These are phyloP conservation scores for Teratosphaeria zuluensis DNA, from an alignment of 2,329 filamentous ascomycete genomes.

Conservation along the genomic window DNA sequence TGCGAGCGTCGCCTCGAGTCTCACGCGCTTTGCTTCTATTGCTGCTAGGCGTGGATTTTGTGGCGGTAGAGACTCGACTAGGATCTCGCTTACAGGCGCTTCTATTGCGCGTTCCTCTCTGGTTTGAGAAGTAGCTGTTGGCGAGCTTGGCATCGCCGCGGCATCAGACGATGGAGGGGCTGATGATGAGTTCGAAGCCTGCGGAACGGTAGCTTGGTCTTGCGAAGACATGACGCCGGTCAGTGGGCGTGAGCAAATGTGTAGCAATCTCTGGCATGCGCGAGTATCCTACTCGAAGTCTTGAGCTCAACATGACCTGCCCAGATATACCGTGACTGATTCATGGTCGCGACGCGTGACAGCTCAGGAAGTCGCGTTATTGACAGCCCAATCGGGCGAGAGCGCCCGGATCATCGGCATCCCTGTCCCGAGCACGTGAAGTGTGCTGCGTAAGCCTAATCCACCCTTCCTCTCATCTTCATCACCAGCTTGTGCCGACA, in stretches of 20 bases:
- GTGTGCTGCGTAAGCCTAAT: not conserved
- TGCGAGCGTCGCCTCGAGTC: slow-evolving; percentile 40
- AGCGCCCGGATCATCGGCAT: not conserved
- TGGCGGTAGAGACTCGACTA: not conserved
- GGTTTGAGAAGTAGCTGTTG: slow-evolving; percentile 1
- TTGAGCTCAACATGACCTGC: too few relatives aligned
- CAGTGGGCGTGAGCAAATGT: slow-evolving; percentile 12
- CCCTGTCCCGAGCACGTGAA: not conserved
- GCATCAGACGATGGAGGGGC: slow-evolving; percentile 1
- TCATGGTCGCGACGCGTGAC: not conserved
- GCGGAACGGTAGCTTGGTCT: slow-evolving; percentile 4
- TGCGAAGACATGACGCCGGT: slow-evolving; percentile 18
- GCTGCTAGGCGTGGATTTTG: slow-evolving; percentile 12
- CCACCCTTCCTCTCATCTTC: not conserved
- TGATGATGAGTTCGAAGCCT: not conserved
- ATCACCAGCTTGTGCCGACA: not conserved
- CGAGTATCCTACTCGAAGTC: too few relatives aligned
- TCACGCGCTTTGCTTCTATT: slow-evolving; percentile 20
- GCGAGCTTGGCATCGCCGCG: slow-evolving; percentile 8
- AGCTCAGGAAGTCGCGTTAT: not conserved
- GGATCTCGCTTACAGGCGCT: not conserved
- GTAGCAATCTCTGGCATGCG: not conserved
- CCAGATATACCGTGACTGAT: too few relatives aligned
- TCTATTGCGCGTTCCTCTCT: not conserved
- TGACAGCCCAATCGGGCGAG: not conserved